These are phyloP conservation scores for Chlamydomonas incerta DNA, from an alignment of 139 green algal species.

Conservation along the genomic window DNA sequence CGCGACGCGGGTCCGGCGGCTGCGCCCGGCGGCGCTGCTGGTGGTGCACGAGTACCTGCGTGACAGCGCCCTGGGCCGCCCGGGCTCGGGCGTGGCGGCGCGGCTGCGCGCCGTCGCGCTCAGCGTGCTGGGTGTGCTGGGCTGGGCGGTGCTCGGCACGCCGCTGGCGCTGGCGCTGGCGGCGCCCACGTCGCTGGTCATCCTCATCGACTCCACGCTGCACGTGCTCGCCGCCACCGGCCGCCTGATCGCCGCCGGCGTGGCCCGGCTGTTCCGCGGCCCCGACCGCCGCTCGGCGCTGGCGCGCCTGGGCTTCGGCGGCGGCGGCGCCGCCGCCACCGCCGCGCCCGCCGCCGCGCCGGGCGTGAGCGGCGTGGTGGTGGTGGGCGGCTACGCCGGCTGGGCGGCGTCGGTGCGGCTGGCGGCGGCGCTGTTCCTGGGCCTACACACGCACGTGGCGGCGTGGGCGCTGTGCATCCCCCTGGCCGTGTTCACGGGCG, in stretches of 20 bases:
- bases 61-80: not conserved
- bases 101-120: not conserved
- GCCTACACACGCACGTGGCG: constrained; percentile 15
- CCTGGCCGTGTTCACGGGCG: not conserved
- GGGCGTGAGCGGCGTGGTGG: too few relatives aligned
- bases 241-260: not conserved
- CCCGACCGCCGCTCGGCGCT: too few relatives aligned
- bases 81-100: not conserved
- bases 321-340: not conserved
- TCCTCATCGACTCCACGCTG: not conserved
- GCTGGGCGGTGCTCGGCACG: not conserved
- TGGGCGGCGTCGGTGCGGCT: not conserved
- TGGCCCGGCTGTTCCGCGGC: too few relatives aligned
- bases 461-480: constrained; percentile 4
- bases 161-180: not conserved
- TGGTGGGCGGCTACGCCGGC: too few relatives aligned
- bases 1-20: not conserved
- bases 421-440: not conserved
- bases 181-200: not conserved
- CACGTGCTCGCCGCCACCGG: too few relatives aligned
- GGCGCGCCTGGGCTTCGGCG: too few relatives aligned
- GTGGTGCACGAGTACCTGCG: constrained; percentile 25
- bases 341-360: not conserved
- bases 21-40: not conserved
- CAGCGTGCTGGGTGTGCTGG: not conserved